Evolutionary conservation across 1,284 basidiomycete genomes (phyloP), one percentile per base, ranked within the genome.

Genomic region (Ceratobasidium sp.): DNA sequence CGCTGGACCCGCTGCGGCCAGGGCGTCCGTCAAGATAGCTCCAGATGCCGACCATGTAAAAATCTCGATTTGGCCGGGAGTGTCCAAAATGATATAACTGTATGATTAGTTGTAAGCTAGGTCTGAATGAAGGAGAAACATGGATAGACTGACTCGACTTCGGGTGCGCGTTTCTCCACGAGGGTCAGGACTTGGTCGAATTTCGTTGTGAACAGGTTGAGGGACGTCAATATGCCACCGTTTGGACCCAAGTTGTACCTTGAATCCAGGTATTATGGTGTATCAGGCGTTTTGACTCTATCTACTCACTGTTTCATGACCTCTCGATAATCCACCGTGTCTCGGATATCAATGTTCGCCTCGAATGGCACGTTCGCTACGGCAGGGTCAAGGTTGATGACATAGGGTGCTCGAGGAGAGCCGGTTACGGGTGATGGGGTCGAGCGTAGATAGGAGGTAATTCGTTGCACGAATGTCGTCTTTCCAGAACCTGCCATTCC

Each of bases 31-130:
- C 77, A 99, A 98, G 79, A 99, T 99, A 2, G 96, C 91, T 1
- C 97, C 97, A 34, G 96, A 98, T 0, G 97, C 97, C 0, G 96
- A 98, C 97, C 97, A 99, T 53, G 97, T 99, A 79, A 99, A 99
- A 78, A 99, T 99, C 82, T 99, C 97, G 78, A 99, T 99, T 82
- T 99, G 97, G 5, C 97, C 97, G 1, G 97, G 97, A 0, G 97
- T 99, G 79, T 99, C 97, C 39, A 99, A 84, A 52, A 99, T 90
- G 72, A 99, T 88, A 83, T 98, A 91, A 77, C 95, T 97, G 77
- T 8, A 28, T 43, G 26, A 12, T 30, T 9, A 48, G 41, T 21
- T 57, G 62, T 53, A 39, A 62, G n/a, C n/a, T n/a, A n/a, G n/a
- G 50, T 26, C 23, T 4, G 3, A 50, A 23, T 28, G 34, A 18